Base-by-base conservation (phyloP, 208 protist species). In the Acanthamoeba culbertsoni region DNA sequence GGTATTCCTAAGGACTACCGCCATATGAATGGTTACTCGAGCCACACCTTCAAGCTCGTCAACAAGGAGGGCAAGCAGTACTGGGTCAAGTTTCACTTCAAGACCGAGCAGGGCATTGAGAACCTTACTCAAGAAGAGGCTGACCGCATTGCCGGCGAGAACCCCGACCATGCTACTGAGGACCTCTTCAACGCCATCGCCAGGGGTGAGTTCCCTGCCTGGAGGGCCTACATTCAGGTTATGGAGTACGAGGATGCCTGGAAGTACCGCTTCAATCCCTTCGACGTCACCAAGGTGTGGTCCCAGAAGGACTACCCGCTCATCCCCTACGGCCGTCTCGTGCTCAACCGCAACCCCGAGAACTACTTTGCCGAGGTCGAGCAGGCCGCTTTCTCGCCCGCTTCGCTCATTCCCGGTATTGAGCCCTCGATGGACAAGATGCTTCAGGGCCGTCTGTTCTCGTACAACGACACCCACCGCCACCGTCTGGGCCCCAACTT, bases 321-420 rank as follows among this genome's bases (percentile, higher is more conserved):
- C 7, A 94, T 95, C 37, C 86, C 91, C 62, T 51, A 98, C 26
- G 97, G 97, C 82, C 43, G 93, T 33, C 94, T 98, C 92, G 96
- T 96, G 8, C 93, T 98, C 18, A 97, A 98, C 94, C 84, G 96
- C 53, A 98, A 98, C 93, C 93, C 96, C 40, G 96, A 97, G 33
- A 98, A 98, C 94, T 98, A 97, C 95, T 98, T 98, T 93, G 94
- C 94, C 42, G 97, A 98, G 84, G 93, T 96, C 45, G 97, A 98
- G 93, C 97, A 95, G 86, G 94, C 84, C 45, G 97, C 97, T n/a
- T 98, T 98, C 93, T 95, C 75, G 12, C 96, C 97, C 48, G 37
- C 82, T 12, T 59, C 97, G 51, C 65, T 98, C 18, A 97, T 98
- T 31, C 97, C 97, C 59, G 97, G 97, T 84, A 98, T 98, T 75